phyloP scores from a whole-genome alignment of 179 eudicot species.

The Beta macrorhiza region DNA sequence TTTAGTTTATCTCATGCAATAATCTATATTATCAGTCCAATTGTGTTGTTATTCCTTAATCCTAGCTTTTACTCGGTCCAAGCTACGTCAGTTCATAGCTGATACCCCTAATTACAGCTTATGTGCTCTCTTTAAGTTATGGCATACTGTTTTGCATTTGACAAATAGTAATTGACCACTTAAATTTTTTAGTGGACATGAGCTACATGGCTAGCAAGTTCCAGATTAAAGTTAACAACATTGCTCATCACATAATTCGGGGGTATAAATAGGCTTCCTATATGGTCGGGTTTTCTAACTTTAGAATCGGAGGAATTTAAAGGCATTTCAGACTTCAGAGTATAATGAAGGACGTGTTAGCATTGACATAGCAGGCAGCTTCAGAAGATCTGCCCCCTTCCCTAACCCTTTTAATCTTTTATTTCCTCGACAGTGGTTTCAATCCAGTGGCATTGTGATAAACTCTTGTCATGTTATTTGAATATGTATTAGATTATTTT shows the following conservation, averaged over 20 bases:
- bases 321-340: neutral
- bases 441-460: neutral
- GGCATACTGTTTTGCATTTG: neutral
- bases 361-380: neutral
- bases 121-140: neutral
- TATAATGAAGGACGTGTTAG: neutral
- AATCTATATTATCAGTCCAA: no score
- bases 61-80: no score
- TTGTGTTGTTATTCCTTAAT: no score
- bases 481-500: neutral
- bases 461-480: neutral
- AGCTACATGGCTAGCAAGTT: neutral
- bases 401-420: neutral
- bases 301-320: neutral
- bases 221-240: neutral
- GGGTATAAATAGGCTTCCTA: neutral
- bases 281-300: neutral
- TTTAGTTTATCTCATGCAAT: no score
- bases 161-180: neutral
- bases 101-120: neutral
- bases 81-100: no score
- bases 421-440: neutral
- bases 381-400: neutral
- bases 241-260: neutral
- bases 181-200: neutral